Conservation (phyloP, 1,139 yeast species). For the Saccharomyces hybrid region DNA sequence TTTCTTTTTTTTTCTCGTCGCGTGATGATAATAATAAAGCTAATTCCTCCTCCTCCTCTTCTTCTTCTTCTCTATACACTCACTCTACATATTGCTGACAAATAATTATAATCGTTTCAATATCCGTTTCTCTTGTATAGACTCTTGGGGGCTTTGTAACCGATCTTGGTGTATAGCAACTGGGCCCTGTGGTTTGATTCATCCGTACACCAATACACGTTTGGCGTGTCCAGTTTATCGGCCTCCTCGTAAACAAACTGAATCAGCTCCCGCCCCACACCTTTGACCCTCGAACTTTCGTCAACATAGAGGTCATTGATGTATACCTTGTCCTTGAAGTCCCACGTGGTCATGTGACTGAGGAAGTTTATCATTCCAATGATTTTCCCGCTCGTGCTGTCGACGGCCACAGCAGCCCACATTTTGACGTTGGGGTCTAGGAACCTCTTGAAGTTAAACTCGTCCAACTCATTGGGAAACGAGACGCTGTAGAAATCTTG, state of each 20-base stretch:
- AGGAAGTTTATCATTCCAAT: slow-evolving; percentile 40
- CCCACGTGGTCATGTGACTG: slow-evolving; percentile 43
- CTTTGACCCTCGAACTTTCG: slow-evolving; percentile 37
- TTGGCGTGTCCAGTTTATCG: slow-evolving; percentile 37
- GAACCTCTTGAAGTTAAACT: slow-evolving; percentile 37
- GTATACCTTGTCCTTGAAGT: slow-evolving; percentile 36
- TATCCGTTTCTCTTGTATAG: too few species aligned
- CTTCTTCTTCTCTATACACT: background rate
- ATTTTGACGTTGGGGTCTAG: slow-evolving; percentile 37
- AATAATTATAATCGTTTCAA: too few species aligned
- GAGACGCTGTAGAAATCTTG: slow-evolving; percentile 37
- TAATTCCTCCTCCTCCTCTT: too few species aligned
- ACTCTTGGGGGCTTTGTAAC: slow-evolving; percentile 34
- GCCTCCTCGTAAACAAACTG: slow-evolving; percentile 44
- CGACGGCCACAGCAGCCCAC: slow-evolving; percentile 39
- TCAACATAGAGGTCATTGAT: slow-evolving; percentile 41
- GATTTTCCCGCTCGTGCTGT: slow-evolving; percentile 25
- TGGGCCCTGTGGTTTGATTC: slow-evolving; percentile 53
- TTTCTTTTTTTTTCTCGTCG: too few species aligned
- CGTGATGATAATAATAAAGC: too few species aligned
- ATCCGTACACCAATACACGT: slow-evolving; percentile 53
- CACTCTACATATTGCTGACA: too few species aligned
- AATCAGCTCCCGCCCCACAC: slow-evolving; percentile 45
- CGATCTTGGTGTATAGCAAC: slow-evolving; percentile 49
- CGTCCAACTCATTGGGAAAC: slow-evolving; percentile 30